Base-by-base conservation (phyloP, 352 stramenopile genomes). In the Globisporangium apiculatum region DNA sequence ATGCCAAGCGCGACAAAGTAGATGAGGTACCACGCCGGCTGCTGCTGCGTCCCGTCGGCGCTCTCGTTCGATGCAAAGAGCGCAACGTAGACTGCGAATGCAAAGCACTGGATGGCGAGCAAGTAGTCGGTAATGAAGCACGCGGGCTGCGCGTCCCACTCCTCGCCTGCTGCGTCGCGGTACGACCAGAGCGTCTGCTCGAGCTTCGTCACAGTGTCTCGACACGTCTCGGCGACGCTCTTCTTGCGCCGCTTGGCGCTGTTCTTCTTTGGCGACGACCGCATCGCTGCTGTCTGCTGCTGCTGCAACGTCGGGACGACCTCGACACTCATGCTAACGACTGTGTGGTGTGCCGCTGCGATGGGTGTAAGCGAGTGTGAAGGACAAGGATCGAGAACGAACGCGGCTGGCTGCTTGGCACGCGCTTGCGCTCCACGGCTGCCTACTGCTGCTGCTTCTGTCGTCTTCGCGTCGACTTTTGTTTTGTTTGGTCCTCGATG, bases 121-220 rank as follows among this genome's bases (percentile, higher is more conserved):
- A 93, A 50, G 65, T 94, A 94, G 70, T 94, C 85, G 2, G 85
- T 94, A 67, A 94, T 91, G 61, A 92, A 91, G 67, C 83, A 92
- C 55, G 85, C 85, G 5, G 85, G 85, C 64, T 94, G 85, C 51
- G 81, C 84, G 57, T 93, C 82, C 85, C 85, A 94, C 55, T 89
- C 77, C 62, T 94, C 85, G 36, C 85, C 85, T 36, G 71, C 75
- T n/a, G 67, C 64, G 57, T 87, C 81, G 36, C 76, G 71, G 60
- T 92, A 92, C 43, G 78, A 80, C 79, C 79, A 92, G 55, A 90
- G 72, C 55, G 79, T 86, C 58, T 73, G 86, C 68, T 91, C 83
- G 52, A 89, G 67, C 63, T 90, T 78, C 48, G 71, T 66, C 51
- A 91, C 74, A 41, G 83, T 80, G 40, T 84, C 74, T 55, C 75